Evolutionary conservation across 352 stramenopile species (phyloP), one percentile per base, ranked within the genome.

Genomic region (Phytophthora citrophthora): DNA sequence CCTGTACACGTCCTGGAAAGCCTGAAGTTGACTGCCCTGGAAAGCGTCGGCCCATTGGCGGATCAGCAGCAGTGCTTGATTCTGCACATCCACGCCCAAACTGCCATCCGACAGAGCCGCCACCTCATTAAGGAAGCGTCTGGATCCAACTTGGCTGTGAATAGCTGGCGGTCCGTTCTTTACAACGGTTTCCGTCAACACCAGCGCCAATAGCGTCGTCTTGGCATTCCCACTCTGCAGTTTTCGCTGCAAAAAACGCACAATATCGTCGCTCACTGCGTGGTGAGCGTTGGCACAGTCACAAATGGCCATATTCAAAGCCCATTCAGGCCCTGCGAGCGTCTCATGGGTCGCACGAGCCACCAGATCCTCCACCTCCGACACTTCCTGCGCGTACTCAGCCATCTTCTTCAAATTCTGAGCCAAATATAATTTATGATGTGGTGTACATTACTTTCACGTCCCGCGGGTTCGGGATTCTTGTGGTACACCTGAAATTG

Each of bases 11-110:
- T 95, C 83, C 39, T 93, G 82, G 52, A 95, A 94, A 2, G 77
- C 69, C 13, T 75, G 70, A 11, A 90, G 58, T 7, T 75, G 58
- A 18, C 69, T 60, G 51, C 72, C 68, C 4, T 76, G 48, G 55
- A 92, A 95, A 11, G 83, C 83, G 32, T 88, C 83, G 0, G 84
- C 83, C 88, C 88, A 95, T 45, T 95, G 86, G 57, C 87, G 86
- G 66, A 95, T 93, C 58, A 95, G 61, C 53, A 86, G 57, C 31
- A 92, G 61, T 36, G 88, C 74, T 57, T 91, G 82, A 52, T 88
- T 82, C 69, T 92, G 86, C 44, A 92, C 88, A 52, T 93, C 85
- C 54, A 87, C 79, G 41, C 83, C 83, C 51, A 86, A 65, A 39
- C 66, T 81, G 31, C 83, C 83, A 54, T 94, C 84, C 6, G 77